Conservation (phyloP, 176 grass and related monocot genomes). For the Sorghum bicolor region Sorghum_bicolor_NCBIv3 NC_012872.2:59884501-59885000, state of each 20-base stretch:
- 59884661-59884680: background rate
- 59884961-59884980: background rate
- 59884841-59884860: background rate
- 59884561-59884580: constrained; percentile 90
- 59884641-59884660: background rate
- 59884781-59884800: background rate
- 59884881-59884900: background rate
- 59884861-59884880: background rate
- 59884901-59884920: background rate
- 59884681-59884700: background rate
- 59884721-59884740: background rate
- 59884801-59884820: background rate
- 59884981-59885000: background rate
- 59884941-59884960: background rate
- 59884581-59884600: constrained; percentile 83
- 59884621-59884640: constrained; percentile 1
- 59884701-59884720: background rate
- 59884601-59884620: constrained; percentile 58
- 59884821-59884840: background rate
- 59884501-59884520: constrained; percentile 96
- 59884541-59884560: constrained; percentile 95
- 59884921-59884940: background rate
- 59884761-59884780: background rate
- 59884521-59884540: constrained; percentile 84
- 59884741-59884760: too few relatives aligned